Evolutionary conservation across 2,329 filamentous ascomycete species (phyloP).

Genomic region (Thielaviopsis euricoi): DNA sequence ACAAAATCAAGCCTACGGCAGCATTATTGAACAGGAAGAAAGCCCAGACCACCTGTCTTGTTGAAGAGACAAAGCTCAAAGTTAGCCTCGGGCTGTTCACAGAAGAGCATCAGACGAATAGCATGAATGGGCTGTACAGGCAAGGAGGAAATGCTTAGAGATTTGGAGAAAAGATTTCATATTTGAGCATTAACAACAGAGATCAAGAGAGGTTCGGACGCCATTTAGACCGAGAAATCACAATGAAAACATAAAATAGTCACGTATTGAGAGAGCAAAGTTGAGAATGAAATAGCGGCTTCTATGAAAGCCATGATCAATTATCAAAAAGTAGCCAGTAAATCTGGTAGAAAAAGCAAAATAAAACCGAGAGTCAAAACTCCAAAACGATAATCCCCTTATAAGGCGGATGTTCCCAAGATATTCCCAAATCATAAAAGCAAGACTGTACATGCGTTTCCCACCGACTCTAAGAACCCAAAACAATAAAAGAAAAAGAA

Average conservation of each 20-base stretch:
- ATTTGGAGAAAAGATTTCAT: not conserved
- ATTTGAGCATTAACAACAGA: not conserved
- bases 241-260: too few relatives aligned
- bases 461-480: not conserved
- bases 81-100: too few relatives aligned
- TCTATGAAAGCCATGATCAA: not conserved
- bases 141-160: not conserved
- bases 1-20: too few relatives aligned
- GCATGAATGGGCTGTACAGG: not conserved
- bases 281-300: constrained; percentile 1
- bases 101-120: not conserved
- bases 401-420: not conserved
- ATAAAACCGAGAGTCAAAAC: not conserved
- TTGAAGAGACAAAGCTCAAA: too few relatives aligned
- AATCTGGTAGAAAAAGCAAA: not conserved
- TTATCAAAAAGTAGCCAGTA: not conserved
- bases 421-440: constrained; percentile 7
- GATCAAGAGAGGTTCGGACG: not conserved
- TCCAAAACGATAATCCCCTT: constrained; percentile 2
- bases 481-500: not conserved
- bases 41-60: not conserved
- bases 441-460: constrained; percentile 12
- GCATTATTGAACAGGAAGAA: not conserved
- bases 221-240: not conserved
- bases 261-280: not conserved